Conservation (phyloP, 106 monocot species). For the Gastrodia elata region DNA sequence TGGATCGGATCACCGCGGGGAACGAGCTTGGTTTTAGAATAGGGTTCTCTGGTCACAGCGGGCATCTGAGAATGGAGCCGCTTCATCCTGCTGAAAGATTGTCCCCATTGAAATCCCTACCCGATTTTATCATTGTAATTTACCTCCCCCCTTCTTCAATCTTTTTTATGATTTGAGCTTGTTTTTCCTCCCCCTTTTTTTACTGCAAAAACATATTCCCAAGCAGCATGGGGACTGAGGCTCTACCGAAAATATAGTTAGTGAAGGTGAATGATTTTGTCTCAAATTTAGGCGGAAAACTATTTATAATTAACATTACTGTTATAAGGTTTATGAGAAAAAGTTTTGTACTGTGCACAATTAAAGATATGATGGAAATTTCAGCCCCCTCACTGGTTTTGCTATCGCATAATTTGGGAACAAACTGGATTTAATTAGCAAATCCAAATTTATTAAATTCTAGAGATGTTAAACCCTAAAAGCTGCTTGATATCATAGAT, state of each 20-base stretch:
- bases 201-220: neutral
- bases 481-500: neutral
- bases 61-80: conserved; percentile 84
- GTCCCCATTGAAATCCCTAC: conserved; percentile 33
- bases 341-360: neutral
- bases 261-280: too few relatives aligned
- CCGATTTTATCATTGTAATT: conserved; percentile 71
- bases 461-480: too few relatives aligned
- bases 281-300: neutral
- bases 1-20: conserved; percentile 46
- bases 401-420: neutral
- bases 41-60: conserved; percentile 86
- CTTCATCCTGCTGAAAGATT: conserved; percentile 53
- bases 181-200: neutral
- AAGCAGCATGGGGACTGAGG: neutral
- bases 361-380: neutral
- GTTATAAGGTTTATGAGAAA: neutral
- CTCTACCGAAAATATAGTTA: too few relatives aligned
- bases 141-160: neutral
- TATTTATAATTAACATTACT: neutral
- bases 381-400: neutral
- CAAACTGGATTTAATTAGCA: too few relatives aligned
- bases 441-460: too few relatives aligned
- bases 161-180: neutral
- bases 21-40: conserved; percentile 61